phyloP scores from a whole-genome alignment of 176 grass and related monocot species.

The Ampelocalamus luodianensis region DNA sequence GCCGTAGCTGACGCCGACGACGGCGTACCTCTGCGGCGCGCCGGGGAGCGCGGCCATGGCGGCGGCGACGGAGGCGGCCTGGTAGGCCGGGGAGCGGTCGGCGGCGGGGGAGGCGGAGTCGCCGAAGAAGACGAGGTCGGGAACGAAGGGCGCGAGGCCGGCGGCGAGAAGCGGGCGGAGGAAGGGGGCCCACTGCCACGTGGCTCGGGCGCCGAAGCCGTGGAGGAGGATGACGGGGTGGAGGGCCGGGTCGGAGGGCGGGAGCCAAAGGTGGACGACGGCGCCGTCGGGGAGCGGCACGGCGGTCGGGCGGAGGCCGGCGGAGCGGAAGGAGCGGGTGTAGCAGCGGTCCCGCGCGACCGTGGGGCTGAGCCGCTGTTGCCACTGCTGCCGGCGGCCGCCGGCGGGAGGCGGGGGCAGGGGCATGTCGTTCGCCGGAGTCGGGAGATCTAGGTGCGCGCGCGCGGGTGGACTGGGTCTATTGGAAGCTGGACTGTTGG shows the following conservation, averaged over 20 bases:
- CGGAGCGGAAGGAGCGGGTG: slow-evolving; percentile 68
- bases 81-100: slow-evolving; percentile 75
- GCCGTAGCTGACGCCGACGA: slow-evolving; percentile 85
- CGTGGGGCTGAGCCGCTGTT: slow-evolving; percentile 63
- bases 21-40: slow-evolving; percentile 47
- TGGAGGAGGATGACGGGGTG: slow-evolving; percentile 74
- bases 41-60: slow-evolving; percentile 49
- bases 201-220: slow-evolving; percentile 85
- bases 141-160: slow-evolving; percentile 84
- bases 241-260: slow-evolving; percentile 33
- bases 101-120: slow-evolving; percentile 55
- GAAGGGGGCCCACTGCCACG: slow-evolving; percentile 82
- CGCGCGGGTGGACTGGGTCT: slow-evolving; percentile 12
- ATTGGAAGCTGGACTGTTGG: neutral
- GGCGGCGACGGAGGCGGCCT: slow-evolving; percentile 57
- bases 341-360: slow-evolving; percentile 69
- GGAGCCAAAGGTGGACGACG: slow-evolving; percentile 74
- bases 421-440: slow-evolving; percentile 41
- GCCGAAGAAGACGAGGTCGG: slow-evolving; percentile 93
- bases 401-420: neutral
- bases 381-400: slow-evolving; percentile 34
- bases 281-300: slow-evolving; percentile 63
- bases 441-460: neutral
- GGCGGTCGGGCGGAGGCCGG: slow-evolving; percentile 62
- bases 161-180: slow-evolving; percentile 71